phyloP scores from a whole-genome alignment of 176 grass and related monocot genomes.

The Juncus inflexus region DNA sequence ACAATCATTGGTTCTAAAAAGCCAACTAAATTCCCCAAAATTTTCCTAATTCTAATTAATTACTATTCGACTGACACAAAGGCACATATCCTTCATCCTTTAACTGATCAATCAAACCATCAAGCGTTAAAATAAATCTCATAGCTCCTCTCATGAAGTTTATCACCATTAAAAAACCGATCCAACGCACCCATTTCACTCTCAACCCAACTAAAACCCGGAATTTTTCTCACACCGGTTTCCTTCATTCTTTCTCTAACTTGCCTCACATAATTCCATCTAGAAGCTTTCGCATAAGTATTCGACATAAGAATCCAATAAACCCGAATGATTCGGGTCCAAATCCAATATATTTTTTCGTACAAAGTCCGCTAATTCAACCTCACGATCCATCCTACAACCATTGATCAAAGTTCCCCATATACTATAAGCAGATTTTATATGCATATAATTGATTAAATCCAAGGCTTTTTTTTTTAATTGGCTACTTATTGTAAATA shows the following conservation, averaged over 20 bases:
- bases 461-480: constrained; percentile 41
- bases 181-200: constrained; percentile 6
- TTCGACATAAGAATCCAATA: constrained; percentile 61
- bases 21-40: no score
- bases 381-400: constrained; percentile 63
- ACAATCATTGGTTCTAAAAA: no score
- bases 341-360: constrained; percentile 67
- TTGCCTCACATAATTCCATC: background rate
- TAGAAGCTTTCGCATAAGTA: constrained; percentile 8
- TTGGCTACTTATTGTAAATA: constrained; percentile 45
- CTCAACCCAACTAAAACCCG: constrained; percentile 16
- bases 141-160: constrained; percentile 4
- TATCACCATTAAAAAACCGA: constrained; percentile 8
- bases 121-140: constrained; percentile 11
- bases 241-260: constrained; percentile 15
- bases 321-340: constrained; percentile 60
- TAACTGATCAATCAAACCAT: constrained; percentile 13
- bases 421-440: constrained; percentile 60
- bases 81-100: constrained; percentile 10
- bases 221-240: constrained; percentile 6
- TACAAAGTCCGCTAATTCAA: constrained; percentile 82
- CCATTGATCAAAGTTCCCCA: constrained; percentile 92
- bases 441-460: constrained; percentile 45
- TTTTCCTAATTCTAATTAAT: no score
- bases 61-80: background rate